Base-by-base conservation (phyloP, 2,329 filamentous ascomycete genomes). In the Ascochyta lentis region DNA sequence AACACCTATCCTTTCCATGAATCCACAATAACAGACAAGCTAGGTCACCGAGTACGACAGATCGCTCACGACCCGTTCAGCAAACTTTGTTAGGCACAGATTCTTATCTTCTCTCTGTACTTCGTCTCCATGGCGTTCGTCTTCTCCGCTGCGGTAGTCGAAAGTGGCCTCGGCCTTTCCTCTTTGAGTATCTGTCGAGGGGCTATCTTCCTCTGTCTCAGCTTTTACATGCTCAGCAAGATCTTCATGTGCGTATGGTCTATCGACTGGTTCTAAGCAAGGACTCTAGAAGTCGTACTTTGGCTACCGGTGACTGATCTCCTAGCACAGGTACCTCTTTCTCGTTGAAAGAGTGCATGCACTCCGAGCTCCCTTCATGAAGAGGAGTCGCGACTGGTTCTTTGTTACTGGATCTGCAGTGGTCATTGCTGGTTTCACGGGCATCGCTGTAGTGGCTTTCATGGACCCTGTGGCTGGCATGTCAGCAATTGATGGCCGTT, bases 261-360 rank as follows among this genome's bases (percentile, higher is more conserved):
- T 26, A 6, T 26, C 8, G 13, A 13, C 12, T 31, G 10, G 12
- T 12, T 5, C 10, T 5, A 31, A 31, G 10, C 29, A 31, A 1
- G 29, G 29, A 31, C 29, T 26, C 27, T 15, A 24, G 9, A 40
- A 13, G 12, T 2, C 10, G 3, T 23, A 22, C 22, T 4, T 9
- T 15, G 1, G 22, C 37, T 29, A 19, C 3, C 31, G 26, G 7
- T 16, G 15, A 22, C 40, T 43, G 9, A 41, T 8, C 37, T 16
- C 24, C 4, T 29, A 4, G 3, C 2, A 7, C 22, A 74, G 73
- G 64, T 78, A 79, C 49, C 56, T 78, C 4, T 79, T 79, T 53
- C 68, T 80, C 1, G 69, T 79, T 23, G 78, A 80, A 54, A 67
- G 78, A 23, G 69, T 71, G 9, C 77, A 79, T 55, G 69, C 70